Base-by-base conservation (phyloP, 2,329 filamentous ascomycete genomes). In the Beauveria rudraprayagi region DNA sequence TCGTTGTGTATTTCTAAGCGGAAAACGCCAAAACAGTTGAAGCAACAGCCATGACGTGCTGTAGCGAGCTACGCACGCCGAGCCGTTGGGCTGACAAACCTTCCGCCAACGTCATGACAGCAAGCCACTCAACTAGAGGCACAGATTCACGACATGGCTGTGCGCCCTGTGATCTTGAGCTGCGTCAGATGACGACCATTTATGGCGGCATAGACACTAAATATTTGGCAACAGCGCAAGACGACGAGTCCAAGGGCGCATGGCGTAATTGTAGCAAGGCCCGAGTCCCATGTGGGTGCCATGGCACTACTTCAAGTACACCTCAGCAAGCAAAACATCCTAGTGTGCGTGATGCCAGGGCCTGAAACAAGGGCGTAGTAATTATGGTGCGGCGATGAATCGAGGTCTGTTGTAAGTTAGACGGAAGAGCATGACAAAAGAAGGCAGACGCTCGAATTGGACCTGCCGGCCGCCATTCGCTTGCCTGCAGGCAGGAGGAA, bases 101-200 rank as follows among this genome's bases (percentile, higher is more conserved):
- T 19, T 19, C 11, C 7, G 43, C 44, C 43, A 22, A 37, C 44
- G 11, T 24, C 26, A 28, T 19, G 16, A 7, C 10, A 17, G n/a
- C 16, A 56, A 40, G 17, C 26, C 24, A 46, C 41, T 37, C 34
- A 16, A 37, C 34, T 4, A 5, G 34, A 19, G 26, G 53, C 24
- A 34, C 41, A 16, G 28, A 57, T 57, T 57, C 43, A 57, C 43
- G 55, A 57, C 41, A 56, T 24, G 22, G 40, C 14, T 46, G 16
- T 55, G 43, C 54, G 43, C 55, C 55, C 55, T 57, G 55, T 44
- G 28, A 43, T 56, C 14, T 19, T 57, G 52, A 14, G 34, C 54
- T 8, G 8, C 17, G 54, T 56, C 55, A 57, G 30, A 57, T 57
- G 55, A 57, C 43, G 30, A 10, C 30, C 40, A 40, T n/a, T 34